phyloP scores from a whole-genome alignment of 257 asterid genomes.

The Hygrophila difformis region DNA sequence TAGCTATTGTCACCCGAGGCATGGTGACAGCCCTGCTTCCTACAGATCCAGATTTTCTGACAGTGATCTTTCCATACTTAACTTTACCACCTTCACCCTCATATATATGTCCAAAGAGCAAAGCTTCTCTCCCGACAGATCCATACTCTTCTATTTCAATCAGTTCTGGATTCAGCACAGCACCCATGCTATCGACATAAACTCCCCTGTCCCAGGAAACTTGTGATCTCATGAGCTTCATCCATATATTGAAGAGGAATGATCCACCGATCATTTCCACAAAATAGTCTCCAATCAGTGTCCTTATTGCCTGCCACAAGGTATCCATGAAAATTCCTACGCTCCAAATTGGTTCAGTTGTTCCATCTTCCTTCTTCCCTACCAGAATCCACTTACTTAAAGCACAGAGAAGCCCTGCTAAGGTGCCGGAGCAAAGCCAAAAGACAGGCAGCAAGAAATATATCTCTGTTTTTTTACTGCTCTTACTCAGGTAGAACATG shows the following conservation, averaged over 20 bases:
- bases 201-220: constrained; percentile 39
- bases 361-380: constrained; percentile 38
- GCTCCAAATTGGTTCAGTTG: constrained; percentile 45
- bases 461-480: constrained; percentile 12
- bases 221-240: constrained; percentile 51
- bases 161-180: constrained; percentile 55
- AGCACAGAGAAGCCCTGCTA: constrained; percentile 34
- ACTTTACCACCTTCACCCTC: constrained; percentile 65
- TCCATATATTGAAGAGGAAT: constrained; percentile 38
- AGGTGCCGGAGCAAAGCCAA: constrained; percentile 41
- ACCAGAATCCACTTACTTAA: constrained; percentile 54
- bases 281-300: constrained; percentile 44
- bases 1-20: constrained; percentile 53
- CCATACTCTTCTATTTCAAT: constrained; percentile 35
- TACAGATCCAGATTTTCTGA: constrained; percentile 38
- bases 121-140: constrained; percentile 38
- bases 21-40: constrained; percentile 58
- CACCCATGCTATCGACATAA: constrained; percentile 49
- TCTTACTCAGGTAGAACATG: constrained; percentile 19
- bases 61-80: constrained; percentile 48
- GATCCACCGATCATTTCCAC: constrained; percentile 48
- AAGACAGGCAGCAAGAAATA: constrained; percentile 39
- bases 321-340: constrained; percentile 52
- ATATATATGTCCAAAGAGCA: constrained; percentile 62
- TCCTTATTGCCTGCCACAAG: constrained; percentile 54